Evolutionary conservation across 1,139 yeast species (phyloP).

Genomic region (Zygoascus hellenicus): DNA sequence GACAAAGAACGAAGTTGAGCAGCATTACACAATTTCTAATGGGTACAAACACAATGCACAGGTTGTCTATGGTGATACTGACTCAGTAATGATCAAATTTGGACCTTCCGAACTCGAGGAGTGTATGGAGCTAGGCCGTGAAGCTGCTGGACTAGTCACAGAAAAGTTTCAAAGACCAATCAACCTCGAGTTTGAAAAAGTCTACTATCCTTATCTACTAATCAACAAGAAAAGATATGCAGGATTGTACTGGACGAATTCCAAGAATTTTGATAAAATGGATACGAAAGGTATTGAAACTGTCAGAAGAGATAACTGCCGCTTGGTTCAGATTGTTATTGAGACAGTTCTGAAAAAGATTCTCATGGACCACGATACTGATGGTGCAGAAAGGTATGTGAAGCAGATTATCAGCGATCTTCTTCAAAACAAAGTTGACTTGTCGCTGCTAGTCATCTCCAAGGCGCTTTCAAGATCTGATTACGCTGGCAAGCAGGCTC

Average conservation of each 20-base stretch:
- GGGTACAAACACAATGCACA: slow-evolving; percentile 79
- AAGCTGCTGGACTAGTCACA: slow-evolving; percentile 88
- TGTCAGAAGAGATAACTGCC: slow-evolving; percentile 95
- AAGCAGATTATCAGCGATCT: slow-evolving; percentile 86
- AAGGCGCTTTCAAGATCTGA: slow-evolving; percentile 87
- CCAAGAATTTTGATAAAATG: slow-evolving; percentile 89
- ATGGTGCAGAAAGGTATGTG: slow-evolving; percentile 77
- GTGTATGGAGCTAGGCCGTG: slow-evolving; percentile 88
- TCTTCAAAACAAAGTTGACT: slow-evolving; percentile 83
- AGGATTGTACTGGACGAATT: slow-evolving; percentile 91
- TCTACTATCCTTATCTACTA: slow-evolving; percentile 86
- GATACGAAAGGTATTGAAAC: slow-evolving; percentile 99
- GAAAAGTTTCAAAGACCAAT: slow-evolving; percentile 75
- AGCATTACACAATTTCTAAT: slow-evolving; percentile 66
- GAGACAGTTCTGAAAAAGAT: slow-evolving; percentile 84
- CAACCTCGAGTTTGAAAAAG: slow-evolving; percentile 93
- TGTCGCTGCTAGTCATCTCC: slow-evolving; percentile 89
- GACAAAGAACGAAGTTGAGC: slow-evolving; percentile 82
- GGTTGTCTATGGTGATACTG: slow-evolving; percentile 98
- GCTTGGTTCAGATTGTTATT: slow-evolving; percentile 88
- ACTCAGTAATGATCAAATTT: slow-evolving; percentile 98
- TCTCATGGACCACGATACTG: slow-evolving; percentile 84
- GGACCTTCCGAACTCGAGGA: slow-evolving; percentile 77
- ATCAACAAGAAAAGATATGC: slow-evolving; percentile 97
- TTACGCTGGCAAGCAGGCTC: slow-evolving; percentile 95